Evolutionary conservation across 2,329 filamentous ascomycete species (phyloP).

Genomic region (Pseudonectria foliicola): DNA sequence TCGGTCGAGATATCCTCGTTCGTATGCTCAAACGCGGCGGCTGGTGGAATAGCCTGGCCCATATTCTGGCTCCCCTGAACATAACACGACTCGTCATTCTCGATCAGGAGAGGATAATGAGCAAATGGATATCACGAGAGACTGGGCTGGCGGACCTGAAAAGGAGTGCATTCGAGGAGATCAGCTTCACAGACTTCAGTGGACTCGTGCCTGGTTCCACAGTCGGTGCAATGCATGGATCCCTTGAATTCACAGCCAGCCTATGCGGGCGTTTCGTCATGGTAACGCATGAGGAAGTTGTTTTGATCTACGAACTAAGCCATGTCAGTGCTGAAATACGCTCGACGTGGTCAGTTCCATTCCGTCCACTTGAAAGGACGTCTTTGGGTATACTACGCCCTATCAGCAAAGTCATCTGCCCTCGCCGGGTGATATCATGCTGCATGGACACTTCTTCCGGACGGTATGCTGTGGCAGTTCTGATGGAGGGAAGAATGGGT

Average conservation of each 20-base stretch:
- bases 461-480: slow-evolving; percentile 47
- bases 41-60: slow-evolving; percentile 37
- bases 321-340: slow-evolving; percentile 26
- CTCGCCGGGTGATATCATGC: slow-evolving; percentile 48
- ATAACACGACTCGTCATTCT: slow-evolving; percentile 7
- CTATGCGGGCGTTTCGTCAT: slow-evolving; percentile 52
- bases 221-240: slow-evolving; percentile 17
- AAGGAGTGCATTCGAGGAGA: slow-evolving; percentile 24
- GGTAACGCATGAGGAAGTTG: slow-evolving; percentile 43
- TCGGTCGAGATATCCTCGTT: slow-evolving; percentile 43
- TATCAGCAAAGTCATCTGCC: slow-evolving; percentile 49
- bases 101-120: slow-evolving; percentile 29
- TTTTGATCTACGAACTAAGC: slow-evolving; percentile 47
- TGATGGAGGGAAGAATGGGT: slow-evolving; percentile 53
- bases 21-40: slow-evolving; percentile 49
- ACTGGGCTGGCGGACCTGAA: slow-evolving; percentile 20
- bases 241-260: slow-evolving; percentile 43
- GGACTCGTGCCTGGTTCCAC: slow-evolving; percentile 20
- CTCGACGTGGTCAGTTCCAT: slow-evolving; percentile 20
- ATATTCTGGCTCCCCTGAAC: slow-evolving; percentile 18
- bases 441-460: slow-evolving; percentile 56
- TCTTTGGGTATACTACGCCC: slow-evolving; percentile 29
- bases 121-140: slow-evolving; percentile 35
- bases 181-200: slow-evolving; percentile 30
- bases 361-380: slow-evolving; percentile 16